Evolutionary conservation across 257 asterid species (phyloP), one percentile per base, ranked within the genome.

Genomic region (Marsdenia floribunda): DNA sequence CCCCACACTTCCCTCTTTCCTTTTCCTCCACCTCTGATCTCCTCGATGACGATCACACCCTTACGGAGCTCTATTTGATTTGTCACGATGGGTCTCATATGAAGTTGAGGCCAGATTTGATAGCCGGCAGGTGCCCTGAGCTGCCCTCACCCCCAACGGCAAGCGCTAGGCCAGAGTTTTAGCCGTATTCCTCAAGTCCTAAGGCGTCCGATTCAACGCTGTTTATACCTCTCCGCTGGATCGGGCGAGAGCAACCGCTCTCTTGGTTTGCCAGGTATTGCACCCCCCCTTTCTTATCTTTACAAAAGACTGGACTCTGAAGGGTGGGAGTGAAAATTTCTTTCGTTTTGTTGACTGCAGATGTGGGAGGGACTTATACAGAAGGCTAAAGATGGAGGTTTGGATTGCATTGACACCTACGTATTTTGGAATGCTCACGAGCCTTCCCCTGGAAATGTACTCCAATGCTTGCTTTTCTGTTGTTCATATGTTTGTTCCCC

Each of bases 331-430:
- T 55, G 61, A 6, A 7, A 55, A 6, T 21, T 55, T 21, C 61
- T 55, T 52, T 52, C 33, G 57, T 21, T 2, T 21, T 21, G 29
- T 55, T 55, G 55, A 86, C 78, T 88, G 98, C 88, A 94, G 99
- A 94, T 94, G 98, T 94, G 99, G 99, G 93, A 86, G 73, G 96
- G 92, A 79, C 91, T 94, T 15, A 89, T 94, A 75, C 95, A 85
- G 86, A 91, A 91, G 85, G 98, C 97, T 63, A 91, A 90, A 84
- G 96, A 91, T 67, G 98, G 98, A 74, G 98, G 98, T 1, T 84
- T 93, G 76, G 96, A 93, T 82, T 95, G 86, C 54, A 83, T 94
- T 29, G 98, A 94, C 75, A 94, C 97, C 16, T 94, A 94, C 78
- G 99, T 94, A 0, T 94, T 94, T 42, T 94, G 99, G 99, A 82